Conservation (phyloP, 768 basidiomycete species). For the Exidia glandulosa region DNA sequence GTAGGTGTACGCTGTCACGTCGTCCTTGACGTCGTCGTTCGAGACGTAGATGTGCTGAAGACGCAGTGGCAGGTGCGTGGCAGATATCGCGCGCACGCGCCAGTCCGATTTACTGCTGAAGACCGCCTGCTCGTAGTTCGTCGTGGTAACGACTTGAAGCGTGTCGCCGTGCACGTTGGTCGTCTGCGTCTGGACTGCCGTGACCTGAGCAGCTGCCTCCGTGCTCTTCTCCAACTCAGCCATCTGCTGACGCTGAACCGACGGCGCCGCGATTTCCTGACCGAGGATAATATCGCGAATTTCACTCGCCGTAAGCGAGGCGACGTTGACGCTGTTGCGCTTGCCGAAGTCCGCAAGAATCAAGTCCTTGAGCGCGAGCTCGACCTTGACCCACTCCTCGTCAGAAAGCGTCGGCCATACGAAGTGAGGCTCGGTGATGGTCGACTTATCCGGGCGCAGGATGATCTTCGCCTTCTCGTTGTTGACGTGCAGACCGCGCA, state of each 20-base stretch:
- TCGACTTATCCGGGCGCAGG: slow-evolving; percentile 91
- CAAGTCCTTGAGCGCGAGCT: slow-evolving; percentile 96
- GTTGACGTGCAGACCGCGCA: slow-evolving; percentile 96
- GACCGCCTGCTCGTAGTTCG: slow-evolving; percentile 96
- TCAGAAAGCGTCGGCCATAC: slow-evolving; percentile 91
- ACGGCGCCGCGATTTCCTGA: slow-evolving; percentile 95
- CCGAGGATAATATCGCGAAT: slow-evolving; percentile 97
- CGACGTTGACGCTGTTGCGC: slow-evolving; percentile 97
- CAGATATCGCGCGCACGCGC: slow-evolving; percentile 96
- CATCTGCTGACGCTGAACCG: slow-evolving; percentile 97
- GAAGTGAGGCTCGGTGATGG: slow-evolving; percentile 94
- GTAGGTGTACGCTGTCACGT: slow-evolving; percentile 88
- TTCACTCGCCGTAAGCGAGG: slow-evolving; percentile 91
- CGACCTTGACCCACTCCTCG: slow-evolving; percentile 98
- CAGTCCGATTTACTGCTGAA: slow-evolving; percentile 99
- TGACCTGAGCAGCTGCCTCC: slow-evolving; percentile 90
- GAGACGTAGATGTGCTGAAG: slow-evolving; percentile 98
- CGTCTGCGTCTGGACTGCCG: slow-evolving; percentile 94
- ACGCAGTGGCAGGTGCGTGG: slow-evolving; percentile 90
- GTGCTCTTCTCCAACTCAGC: slow-evolving; percentile 95
- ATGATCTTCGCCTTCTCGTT: slow-evolving; percentile 99
- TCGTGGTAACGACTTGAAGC: slow-evolving; percentile 91
- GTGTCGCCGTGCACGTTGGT: slow-evolving; percentile 96
- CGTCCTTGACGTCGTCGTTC: slow-evolving; percentile 98
- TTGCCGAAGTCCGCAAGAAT: slow-evolving; percentile 98